These are phyloP conservation scores for Cochlearia excelsa DNA, from an alignment of 345 rosid species.

Conservation along the genomic window DNA sequence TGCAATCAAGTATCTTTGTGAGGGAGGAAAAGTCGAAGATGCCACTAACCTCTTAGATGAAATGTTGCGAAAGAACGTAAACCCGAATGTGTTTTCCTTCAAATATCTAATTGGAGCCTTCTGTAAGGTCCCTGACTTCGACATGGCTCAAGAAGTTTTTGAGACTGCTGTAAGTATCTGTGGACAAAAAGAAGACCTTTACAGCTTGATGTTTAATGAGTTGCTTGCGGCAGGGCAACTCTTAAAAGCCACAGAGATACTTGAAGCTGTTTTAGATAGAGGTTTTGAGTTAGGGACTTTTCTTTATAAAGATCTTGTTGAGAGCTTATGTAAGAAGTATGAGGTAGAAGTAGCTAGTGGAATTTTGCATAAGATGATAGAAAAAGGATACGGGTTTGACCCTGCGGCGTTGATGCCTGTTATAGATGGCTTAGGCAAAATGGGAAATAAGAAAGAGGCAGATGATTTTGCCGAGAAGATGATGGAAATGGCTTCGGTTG, in stretches of 20 bases:
- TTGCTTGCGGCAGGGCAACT: constrained; percentile 61
- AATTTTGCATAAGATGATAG: constrained; percentile 60
- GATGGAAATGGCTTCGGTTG: constrained; percentile 77
- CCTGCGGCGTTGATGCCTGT: constrained; percentile 89
- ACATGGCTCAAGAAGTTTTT: constrained; percentile 66
- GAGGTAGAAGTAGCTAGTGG: constrained; percentile 61
- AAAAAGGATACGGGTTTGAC: constrained; percentile 66
- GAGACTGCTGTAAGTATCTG: constrained; percentile 70
- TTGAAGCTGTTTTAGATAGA: constrained; percentile 69
- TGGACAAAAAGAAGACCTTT: constrained; percentile 81
- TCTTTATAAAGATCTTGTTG: constrained; percentile 64
- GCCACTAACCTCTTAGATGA: constrained; percentile 74
- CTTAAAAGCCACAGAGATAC: constrained; percentile 59
- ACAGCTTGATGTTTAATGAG: constrained; percentile 76
- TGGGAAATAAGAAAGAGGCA: constrained; percentile 69
- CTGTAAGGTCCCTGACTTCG: constrained; percentile 62
- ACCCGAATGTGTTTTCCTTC: constrained; percentile 70
- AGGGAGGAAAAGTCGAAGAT: constrained; percentile 71
- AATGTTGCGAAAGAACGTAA: constrained; percentile 72
- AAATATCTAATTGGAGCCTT: constrained; percentile 70
- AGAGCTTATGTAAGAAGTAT: constrained; percentile 62
- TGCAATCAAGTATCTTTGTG: constrained; percentile 72
- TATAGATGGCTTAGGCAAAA: constrained; percentile 67
- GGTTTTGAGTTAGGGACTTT: constrained; percentile 61
- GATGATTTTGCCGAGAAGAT: constrained; percentile 74